phyloP scores from a whole-genome alignment of 2,329 filamentous ascomycete genomes.

The Camillea tinctor region DNA sequence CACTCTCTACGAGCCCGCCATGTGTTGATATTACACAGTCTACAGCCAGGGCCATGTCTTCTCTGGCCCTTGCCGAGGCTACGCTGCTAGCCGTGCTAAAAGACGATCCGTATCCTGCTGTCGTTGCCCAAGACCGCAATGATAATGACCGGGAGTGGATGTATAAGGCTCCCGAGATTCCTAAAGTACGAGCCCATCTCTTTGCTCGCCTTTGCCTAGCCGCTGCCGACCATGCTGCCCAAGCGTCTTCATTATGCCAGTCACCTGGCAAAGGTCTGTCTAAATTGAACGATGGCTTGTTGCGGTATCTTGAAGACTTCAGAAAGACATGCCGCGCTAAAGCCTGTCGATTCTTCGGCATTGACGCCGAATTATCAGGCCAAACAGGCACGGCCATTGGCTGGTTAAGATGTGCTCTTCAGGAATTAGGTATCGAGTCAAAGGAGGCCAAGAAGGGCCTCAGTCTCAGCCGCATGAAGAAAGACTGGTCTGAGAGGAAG shows the following conservation, averaged over 20 bases:
- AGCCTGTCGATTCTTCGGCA: constrained; percentile 85
- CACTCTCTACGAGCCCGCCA: constrained; percentile 40
- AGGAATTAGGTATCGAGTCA: constrained; percentile 67
- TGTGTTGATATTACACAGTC: constrained; percentile 54
- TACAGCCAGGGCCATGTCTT: constrained; percentile 55
- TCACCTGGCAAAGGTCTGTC: constrained; percentile 38
- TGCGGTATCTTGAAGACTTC: constrained; percentile 75
- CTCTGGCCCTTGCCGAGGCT: constrained; percentile 78
- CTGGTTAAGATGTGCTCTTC: constrained; percentile 77
- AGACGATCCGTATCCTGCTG: constrained; percentile 87
- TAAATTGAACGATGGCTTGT: constrained; percentile 63
- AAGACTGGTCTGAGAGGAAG: constrained; percentile 68
- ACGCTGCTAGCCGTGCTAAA: constrained; percentile 88
- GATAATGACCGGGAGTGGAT: constrained; percentile 91
- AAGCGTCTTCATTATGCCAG: constrained; percentile 57
- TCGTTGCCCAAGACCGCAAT: constrained; percentile 78
- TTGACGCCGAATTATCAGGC: constrained; percentile 81
- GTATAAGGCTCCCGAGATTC: constrained; percentile 84
- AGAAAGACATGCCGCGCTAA: constrained; percentile 74
- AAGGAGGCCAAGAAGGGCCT: constrained; percentile 51
- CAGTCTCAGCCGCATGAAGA: constrained; percentile 56
- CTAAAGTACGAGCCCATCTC: constrained; percentile 83
- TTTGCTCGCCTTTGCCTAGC: constrained; percentile 87
- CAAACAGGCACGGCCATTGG: constrained; percentile 83
- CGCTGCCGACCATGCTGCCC: constrained; percentile 81